Evolutionary conservation across 106 monocot species (phyloP).

Genomic region (Dendrobium nobile): DNA sequence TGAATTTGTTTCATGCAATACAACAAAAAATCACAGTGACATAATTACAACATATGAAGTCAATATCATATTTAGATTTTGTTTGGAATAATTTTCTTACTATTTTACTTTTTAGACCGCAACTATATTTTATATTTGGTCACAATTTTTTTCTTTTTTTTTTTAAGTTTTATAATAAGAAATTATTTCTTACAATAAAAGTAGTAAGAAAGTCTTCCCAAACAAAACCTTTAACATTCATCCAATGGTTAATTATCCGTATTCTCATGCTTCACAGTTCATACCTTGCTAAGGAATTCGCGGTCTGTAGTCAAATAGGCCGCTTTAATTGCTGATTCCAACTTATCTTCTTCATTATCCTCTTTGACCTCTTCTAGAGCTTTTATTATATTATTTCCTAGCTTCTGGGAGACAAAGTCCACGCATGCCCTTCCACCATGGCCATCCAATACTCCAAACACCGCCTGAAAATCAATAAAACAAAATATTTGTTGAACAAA

Average conservation of each 20-base stretch:
- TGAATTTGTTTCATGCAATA: no score
- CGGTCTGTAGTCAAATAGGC: constrained; percentile 69
- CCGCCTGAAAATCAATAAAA: constrained; percentile 30
- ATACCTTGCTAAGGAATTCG: constrained; percentile 66
- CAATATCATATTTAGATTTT: no score
- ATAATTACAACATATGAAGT: no score
- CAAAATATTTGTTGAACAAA: no score
- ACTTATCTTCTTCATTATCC: constrained; percentile 20
- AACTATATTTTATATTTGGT: no score
- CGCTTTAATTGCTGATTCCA: constrained; percentile 45
- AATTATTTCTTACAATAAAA: no score
- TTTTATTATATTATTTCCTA: constrained; percentile 64
- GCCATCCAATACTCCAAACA: constrained; percentile 86
- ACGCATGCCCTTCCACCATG: constrained; percentile 85
- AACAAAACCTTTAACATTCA: not conserved
- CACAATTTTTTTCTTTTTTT: no score
- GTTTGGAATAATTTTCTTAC: no score
- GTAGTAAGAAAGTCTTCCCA: no score
- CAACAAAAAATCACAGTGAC: no score
- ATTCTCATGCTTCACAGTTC: not conserved
- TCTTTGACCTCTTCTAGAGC: constrained; percentile 14
- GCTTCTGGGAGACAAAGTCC: constrained; percentile 53
- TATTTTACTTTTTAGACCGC: no score
- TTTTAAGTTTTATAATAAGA: no score
- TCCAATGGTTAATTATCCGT: not conserved